Percentiles rank a stretch among this genome's conserved stretches.
These are phyloP conservation scores for Penicillium psychrosexuale DNA, from an alignment of 2,329 filamentous ascomycete genomes.

Conservation along the genomic window DNA sequence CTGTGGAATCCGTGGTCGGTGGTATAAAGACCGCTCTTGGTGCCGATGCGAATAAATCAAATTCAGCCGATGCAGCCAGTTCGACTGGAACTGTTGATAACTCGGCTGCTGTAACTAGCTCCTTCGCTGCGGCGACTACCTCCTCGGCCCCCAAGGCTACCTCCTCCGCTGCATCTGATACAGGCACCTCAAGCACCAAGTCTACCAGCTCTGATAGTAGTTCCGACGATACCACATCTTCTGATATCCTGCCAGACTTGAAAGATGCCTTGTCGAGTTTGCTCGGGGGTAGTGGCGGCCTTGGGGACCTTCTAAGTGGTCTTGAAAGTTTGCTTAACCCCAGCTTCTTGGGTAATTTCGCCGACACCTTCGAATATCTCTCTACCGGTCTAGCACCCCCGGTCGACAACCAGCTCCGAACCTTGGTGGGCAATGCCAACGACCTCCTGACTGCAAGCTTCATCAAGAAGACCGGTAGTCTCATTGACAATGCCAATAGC, in stretches of 20 bases:
- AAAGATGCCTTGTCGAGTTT: constrained; percentile 4
- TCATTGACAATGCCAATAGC: constrained; percentile 17
- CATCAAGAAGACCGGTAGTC: constrained; percentile 8
- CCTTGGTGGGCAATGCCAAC: constrained; percentile 24
- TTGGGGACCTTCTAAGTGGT: constrained; percentile 3
- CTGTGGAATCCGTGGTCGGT: constrained; percentile 5
- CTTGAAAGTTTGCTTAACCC: constrained; percentile 20
- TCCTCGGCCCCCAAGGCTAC: background rate
- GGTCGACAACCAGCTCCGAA: constrained; percentile 29
- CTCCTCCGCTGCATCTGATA: background rate
- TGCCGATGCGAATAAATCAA: background rate
- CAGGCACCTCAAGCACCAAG: constrained; percentile 5
- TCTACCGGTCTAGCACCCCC: constrained; percentile 26
- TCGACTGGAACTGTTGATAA: background rate
- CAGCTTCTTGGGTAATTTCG: constrained; percentile 18
- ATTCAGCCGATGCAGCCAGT: background rate
- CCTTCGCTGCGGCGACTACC: background rate
- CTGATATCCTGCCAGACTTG: constrained; percentile 2
- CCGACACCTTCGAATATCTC: constrained; percentile 25
- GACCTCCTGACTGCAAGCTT: constrained; percentile 22
- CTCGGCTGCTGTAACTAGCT: constrained; percentile 1
- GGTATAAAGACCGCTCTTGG: constrained; percentile 2
- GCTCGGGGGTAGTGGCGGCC: background rate
- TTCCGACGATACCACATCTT: background rate
- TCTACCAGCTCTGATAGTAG: constrained; percentile 3